phyloP scores from a whole-genome alignment of 495 filamentous ascomycete genomes.

The Talaromyces ruber region DNA sequence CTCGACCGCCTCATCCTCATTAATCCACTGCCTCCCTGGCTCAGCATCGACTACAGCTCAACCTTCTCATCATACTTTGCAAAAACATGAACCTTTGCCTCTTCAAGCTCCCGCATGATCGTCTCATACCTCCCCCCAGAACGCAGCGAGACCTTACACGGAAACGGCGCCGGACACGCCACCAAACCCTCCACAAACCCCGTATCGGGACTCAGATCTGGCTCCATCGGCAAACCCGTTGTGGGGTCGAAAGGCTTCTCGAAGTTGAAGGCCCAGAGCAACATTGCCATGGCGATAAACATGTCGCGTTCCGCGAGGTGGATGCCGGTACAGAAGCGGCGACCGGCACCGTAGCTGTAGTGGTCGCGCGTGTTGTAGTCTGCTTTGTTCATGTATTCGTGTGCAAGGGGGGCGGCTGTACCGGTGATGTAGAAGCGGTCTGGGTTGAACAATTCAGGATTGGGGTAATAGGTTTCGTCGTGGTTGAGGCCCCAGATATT shows the following conservation, averaged over 20 bases:
- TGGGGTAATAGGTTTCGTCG: constrained; percentile 24
- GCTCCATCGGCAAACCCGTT: background rate
- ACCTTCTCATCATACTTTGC: constrained; percentile 1
- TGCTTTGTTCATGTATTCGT: constrained; percentile 14
- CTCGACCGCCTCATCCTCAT: background rate
- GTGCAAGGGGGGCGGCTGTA: constrained; percentile 1
- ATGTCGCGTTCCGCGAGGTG: constrained; percentile 50
- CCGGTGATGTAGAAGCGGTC: constrained; percentile 30
- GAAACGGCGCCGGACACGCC: constrained; percentile 27
- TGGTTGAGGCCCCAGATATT: constrained; percentile 26
- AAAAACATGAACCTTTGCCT: constrained; percentile 1
- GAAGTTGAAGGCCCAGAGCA: constrained; percentile 39
- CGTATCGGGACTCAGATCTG: constrained; percentile 8
- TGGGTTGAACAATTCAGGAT: constrained; percentile 46
- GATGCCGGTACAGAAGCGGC: constrained; percentile 50
- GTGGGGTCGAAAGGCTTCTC: constrained; percentile 9
- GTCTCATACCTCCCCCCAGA: constrained; percentile 20
- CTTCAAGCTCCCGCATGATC: constrained; percentile 30
- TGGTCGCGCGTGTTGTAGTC: constrained; percentile 24
- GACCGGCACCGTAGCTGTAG: constrained; percentile 29
- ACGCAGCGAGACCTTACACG: constrained; percentile 18
- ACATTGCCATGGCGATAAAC: constrained; percentile 44
- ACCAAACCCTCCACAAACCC: constrained; percentile 33
- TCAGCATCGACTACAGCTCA: background rate
- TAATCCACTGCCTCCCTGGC: background rate